Conservation (phyloP, 2,329 filamentous ascomycete genomes). For the Colletotrichum sublineola region DNA sequence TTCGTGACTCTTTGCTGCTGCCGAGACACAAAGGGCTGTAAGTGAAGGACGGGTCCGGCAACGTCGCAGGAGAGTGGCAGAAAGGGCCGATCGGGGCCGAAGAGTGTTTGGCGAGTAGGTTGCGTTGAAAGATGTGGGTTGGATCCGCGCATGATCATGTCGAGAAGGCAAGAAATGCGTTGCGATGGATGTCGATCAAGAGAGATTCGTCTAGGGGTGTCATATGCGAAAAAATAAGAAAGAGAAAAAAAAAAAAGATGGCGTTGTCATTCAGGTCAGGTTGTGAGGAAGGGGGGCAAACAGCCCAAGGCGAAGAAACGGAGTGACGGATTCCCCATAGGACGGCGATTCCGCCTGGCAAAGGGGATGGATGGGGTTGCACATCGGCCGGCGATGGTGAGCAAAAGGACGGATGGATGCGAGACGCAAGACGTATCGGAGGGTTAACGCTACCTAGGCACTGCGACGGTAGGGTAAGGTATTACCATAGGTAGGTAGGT, state of each 20-base stretch:
- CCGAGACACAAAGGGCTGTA: slow-evolving; percentile 37
- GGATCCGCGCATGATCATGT: not conserved
- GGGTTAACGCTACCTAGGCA: not conserved
- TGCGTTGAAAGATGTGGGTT: not conserved
- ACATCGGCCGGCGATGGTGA: slow-evolving; percentile 29
- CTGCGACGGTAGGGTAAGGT: slow-evolving; percentile 10
- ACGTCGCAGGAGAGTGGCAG: slow-evolving; percentile 30
- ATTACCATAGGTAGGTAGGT: too few relatives aligned
- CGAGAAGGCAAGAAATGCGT: not conserved
- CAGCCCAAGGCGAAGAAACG: slow-evolving; percentile 1
- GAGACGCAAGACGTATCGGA: slow-evolving; percentile 39
- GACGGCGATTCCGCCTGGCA: slow-evolving; percentile 9
- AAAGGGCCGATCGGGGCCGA: slow-evolving; percentile 34
- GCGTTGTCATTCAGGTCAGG: not conserved
- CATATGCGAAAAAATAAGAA: too few relatives aligned
- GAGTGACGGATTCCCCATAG: slow-evolving; percentile 7
- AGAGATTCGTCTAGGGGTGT: not conserved
- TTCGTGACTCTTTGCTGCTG: slow-evolving; percentile 39
- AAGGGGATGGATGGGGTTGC: slow-evolving; percentile 30
- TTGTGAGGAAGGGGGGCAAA: not conserved
- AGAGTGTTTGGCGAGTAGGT: not conserved
- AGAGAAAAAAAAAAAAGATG: too few relatives aligned
- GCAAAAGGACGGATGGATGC: slow-evolving; percentile 39
- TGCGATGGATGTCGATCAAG: not conserved
- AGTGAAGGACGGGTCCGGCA: slow-evolving; percentile 32